phyloP scores from a whole-genome alignment of 2,329 filamentous ascomycete species.

The Immersiporthe knoxdaviesiana region DNA sequence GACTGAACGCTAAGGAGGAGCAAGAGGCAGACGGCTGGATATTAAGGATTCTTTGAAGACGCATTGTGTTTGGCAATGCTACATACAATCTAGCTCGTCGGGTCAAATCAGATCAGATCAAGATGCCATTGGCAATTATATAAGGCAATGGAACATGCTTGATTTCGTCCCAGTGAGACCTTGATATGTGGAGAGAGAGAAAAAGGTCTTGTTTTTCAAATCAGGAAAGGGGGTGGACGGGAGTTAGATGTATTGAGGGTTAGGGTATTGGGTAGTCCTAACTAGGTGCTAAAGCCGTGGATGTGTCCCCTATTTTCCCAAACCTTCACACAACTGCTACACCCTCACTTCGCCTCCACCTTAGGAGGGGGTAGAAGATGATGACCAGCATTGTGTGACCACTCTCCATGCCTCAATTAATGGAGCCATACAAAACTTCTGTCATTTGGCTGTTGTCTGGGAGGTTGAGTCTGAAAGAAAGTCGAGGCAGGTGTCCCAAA shows the following conservation, averaged over 20 bases:
- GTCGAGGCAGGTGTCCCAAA: not conserved
- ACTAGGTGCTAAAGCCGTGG: no score
- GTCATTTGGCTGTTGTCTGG: not conserved
- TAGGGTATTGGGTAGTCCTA: not conserved
- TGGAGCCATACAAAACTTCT: not conserved
- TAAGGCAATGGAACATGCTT: not conserved
- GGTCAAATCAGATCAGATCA: not conserved
- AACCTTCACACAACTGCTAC: not conserved
- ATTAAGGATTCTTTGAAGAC: conserved; percentile 34
- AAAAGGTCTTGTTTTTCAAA: no score
- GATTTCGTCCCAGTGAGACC: not conserved
- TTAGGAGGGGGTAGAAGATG: not conserved
- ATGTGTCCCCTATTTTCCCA: not conserved
- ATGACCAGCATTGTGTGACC: no score
- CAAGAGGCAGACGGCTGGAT: conserved; percentile 46
- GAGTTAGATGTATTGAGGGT: not conserved
- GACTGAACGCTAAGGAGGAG: conserved; percentile 47
- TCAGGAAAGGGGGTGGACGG: no score
- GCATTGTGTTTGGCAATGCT: not conserved
- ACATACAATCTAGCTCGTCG: no score
- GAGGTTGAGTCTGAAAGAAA: not conserved
- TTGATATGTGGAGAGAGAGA: not conserved
- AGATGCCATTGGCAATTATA: not conserved
- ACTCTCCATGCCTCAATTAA: not conserved
- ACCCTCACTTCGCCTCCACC: not conserved